A percentile compares a stretch with the other conserved stretches of the same genome.
Evolutionary conservation across 2,329 filamentous ascomycete species (phyloP).

Genomic region (Aspergillus sp.): DNA sequence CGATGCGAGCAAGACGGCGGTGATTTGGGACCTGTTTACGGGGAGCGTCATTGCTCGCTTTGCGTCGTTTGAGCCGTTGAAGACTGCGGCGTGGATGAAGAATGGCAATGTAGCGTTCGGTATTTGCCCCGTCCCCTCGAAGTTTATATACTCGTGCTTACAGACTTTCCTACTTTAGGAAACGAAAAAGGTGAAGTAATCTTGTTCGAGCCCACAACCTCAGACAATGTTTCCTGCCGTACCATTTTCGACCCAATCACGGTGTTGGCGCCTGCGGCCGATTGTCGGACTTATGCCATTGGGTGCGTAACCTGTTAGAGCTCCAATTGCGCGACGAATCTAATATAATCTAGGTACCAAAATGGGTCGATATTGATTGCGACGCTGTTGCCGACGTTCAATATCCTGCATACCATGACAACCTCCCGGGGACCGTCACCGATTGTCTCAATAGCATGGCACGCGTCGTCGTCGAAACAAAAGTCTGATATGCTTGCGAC

Average conservation of each 20-base stretch:
- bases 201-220: slow-evolving; percentile 88
- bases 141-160: not conserved
- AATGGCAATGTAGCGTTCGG: slow-evolving; percentile 97
- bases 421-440: slow-evolving; percentile 82
- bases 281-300: slow-evolving; percentile 94
- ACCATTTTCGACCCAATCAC: slow-evolving; percentile 96
- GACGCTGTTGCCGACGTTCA: slow-evolving; percentile 86
- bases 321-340: not conserved
- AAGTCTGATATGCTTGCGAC: slow-evolving; percentile 98
- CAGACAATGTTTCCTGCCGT: slow-evolving; percentile 84
- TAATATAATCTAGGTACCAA: slow-evolving; percentile 66
- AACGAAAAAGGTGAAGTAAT: slow-evolving; percentile 92
- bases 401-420: slow-evolving; percentile 87
- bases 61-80: slow-evolving; percentile 82
- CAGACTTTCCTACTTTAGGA: slow-evolving; percentile 52
- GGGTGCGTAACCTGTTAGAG: slow-evolving; percentile 61
- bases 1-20: slow-evolving; percentile 84
- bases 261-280: slow-evolving; percentile 82
- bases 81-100: slow-evolving; percentile 88
- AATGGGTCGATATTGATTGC: slow-evolving; percentile 93
- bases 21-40: slow-evolving; percentile 94
- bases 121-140: slow-evolving; percentile 46
- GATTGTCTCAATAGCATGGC: slow-evolving; percentile 86
- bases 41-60: slow-evolving; percentile 91
- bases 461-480: slow-evolving; percentile 91